These are phyloP conservation scores for Collybia sp. DNA, from an alignment of 768 basidiomycete species.

Conservation along the genomic window DNA sequence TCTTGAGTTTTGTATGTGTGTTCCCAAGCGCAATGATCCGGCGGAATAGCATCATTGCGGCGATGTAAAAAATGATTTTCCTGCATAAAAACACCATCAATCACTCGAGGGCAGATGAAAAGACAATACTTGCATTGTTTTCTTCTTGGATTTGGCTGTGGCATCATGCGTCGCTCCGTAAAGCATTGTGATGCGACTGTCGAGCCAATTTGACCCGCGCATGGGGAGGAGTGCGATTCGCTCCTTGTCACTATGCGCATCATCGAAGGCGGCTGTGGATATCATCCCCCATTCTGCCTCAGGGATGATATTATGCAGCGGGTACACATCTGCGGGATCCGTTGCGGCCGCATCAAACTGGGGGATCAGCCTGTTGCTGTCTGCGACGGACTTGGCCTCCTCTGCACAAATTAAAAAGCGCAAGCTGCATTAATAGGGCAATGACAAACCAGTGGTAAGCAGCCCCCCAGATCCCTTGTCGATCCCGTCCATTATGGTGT, in stretches of 20 bases:
- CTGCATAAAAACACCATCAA: constrained; percentile 27
- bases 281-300: constrained; percentile 78
- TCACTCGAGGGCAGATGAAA: no score
- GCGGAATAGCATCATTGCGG: constrained; percentile 74
- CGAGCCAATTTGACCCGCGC: constrained; percentile 65
- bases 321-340: constrained; percentile 70
- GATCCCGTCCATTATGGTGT: constrained; percentile 81
- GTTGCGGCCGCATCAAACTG: constrained; percentile 62
- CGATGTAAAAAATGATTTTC: constrained; percentile 76
- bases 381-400: constrained; percentile 58
- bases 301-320: constrained; percentile 71
- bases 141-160: constrained; percentile 52
- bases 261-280: constrained; percentile 48
- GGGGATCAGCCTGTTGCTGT: constrained; percentile 73
- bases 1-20: constrained; percentile 41
- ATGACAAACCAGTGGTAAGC: constrained; percentile 58
- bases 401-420: constrained; percentile 33
- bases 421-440: not conserved
- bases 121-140: constrained; percentile 46
- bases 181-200: constrained; percentile 43
- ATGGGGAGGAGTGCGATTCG: constrained; percentile 57
- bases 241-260: constrained; percentile 41
- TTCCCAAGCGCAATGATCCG: constrained; percentile 30
- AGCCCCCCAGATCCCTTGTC: constrained; percentile 65
- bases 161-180: constrained; percentile 33